These are phyloP conservation scores for Haplosporangium sp. DNA, from an alignment of 371 early-diverging fungal genomes.

Conservation along the genomic window DNA sequence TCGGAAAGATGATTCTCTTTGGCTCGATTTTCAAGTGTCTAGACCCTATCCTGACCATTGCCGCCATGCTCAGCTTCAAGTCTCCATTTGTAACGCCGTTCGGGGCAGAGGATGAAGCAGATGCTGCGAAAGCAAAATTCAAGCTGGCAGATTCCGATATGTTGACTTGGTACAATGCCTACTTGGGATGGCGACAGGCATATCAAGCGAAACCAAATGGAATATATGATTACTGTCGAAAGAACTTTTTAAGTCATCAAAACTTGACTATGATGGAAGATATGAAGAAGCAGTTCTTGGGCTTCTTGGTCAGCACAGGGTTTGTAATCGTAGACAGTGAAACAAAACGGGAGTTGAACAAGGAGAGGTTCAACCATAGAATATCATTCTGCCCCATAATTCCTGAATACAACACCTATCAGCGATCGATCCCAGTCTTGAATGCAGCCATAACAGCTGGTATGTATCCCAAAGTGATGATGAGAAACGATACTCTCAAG, in stretches of 20 bases:
- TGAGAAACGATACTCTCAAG: slow-evolving; percentile 35
- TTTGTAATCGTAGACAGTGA: slow-evolving; percentile 65
- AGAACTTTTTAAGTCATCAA: slow-evolving; percentile 70
- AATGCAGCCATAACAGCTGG: slow-evolving; percentile 77
- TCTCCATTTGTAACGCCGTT: slow-evolving; percentile 80
- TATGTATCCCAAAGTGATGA: slow-evolving; percentile 74
- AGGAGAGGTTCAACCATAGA: slow-evolving; percentile 39
- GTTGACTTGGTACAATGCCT: slow-evolving; percentile 81
- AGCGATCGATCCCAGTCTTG: slow-evolving; percentile 62
- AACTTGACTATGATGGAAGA: slow-evolving; percentile 81
- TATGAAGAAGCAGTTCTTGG: slow-evolving; percentile 83
- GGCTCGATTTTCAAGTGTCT: slow-evolving; percentile 78
- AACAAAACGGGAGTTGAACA: slow-evolving; percentile 26
- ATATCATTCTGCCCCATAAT: slow-evolving; percentile 63
- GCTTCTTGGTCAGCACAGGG: slow-evolving; percentile 78
- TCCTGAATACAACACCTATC: slow-evolving; percentile 58
- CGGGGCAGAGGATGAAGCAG: slow-evolving; percentile 72
- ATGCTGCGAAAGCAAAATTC: slow-evolving; percentile 64
- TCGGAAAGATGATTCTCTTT: slow-evolving; percentile 85
- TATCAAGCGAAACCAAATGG: slow-evolving; percentile 28
- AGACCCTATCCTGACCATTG: slow-evolving; percentile 79
- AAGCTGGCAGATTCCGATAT: slow-evolving; percentile 79
- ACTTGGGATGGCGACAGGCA: slow-evolving; percentile 73
- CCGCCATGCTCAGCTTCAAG: slow-evolving; percentile 72
- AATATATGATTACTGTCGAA: slow-evolving; percentile 63